phyloP scores from a whole-genome alignment of 495 filamentous ascomycete species.

The Penicillium roqueforti region DNA sequence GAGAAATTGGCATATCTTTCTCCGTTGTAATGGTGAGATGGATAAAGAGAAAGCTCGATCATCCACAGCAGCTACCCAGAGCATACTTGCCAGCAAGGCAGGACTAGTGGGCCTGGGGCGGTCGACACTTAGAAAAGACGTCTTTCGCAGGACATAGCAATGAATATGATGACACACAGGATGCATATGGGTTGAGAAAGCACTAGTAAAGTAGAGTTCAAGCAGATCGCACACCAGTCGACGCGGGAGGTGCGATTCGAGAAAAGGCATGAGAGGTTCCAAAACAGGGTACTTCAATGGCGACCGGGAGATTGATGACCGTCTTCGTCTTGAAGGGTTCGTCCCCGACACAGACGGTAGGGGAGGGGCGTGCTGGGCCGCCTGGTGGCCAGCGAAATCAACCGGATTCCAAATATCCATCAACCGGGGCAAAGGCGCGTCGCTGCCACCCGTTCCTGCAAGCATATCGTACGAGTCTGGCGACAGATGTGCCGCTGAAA shows the following conservation, averaged over 20 bases:
- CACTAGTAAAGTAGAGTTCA: constrained; percentile 82
- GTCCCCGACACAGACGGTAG: constrained; percentile 10
- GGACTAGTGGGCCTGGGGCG: constrained; percentile 80
- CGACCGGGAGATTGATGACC: constrained; percentile 12
- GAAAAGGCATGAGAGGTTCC: constrained; percentile 72
- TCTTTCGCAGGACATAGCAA: constrained; percentile 85
- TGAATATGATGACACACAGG: constrained; percentile 89
- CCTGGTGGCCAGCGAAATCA: constrained; percentile 25
- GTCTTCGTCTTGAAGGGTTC: constrained; percentile 13
- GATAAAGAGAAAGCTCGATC: constrained; percentile 85
- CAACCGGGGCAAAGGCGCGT: constrained; percentile 34
- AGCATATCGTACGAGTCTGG: constrained; percentile 36
- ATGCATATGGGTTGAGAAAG: constrained; percentile 79
- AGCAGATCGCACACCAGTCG: constrained; percentile 80
- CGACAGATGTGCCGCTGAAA: constrained; percentile 37
- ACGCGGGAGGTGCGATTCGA: constrained; percentile 68
- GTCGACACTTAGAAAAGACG: constrained; percentile 76
- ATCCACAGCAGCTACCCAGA: constrained; percentile 91
- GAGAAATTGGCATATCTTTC: constrained; percentile 85
- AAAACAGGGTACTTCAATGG: constrained; percentile 79
- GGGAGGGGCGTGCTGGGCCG: constrained; percentile 4
- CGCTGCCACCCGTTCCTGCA: constrained; percentile 23
- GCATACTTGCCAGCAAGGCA: constrained; percentile 85
- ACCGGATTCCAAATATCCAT: constrained; percentile 37
- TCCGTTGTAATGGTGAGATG: constrained; percentile 76